Base-by-base conservation (phyloP, 768 basidiomycete species). In the Psilocybe azurescens region DNA sequence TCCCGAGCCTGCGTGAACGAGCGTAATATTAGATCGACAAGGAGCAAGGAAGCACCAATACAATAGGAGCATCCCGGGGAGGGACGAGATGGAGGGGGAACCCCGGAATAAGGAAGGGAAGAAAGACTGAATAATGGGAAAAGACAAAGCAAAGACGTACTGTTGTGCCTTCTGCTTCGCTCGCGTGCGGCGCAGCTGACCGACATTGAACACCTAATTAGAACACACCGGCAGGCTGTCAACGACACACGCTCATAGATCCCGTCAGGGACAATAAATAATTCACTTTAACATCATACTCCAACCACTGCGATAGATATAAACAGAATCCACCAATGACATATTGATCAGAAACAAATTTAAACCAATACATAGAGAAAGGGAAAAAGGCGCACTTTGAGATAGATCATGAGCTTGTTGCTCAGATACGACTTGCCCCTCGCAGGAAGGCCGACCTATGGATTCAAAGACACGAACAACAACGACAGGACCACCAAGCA, bases 371-470 rank as follows among this genome's bases (percentile, higher is more conserved):
- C 16, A 10, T 20, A 28, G 3, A 11, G 14, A 33, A 3, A 56
- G 33, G 7, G 44, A 62, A 30, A 24, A 46, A 29, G 39, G 24
- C 84, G 65, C 65, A 94, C 97, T 76, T 93, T 92, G 46, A 99
- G 83, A 74, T 99, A 99, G 62, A 96, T 87, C 90, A 89, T 95
- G 63, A 99, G 86, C 78, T 97, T 99, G 77, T 99, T 99, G 74
- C 93, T 95, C 62, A 99, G 86, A 75, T 98, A 99, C 2, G 96
- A 98, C 78, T 99, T 99, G 16, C 97, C 97, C 60, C 97, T 84
- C 2, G 97, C 97, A n/a, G 97, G 97, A 48, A 99, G 77, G 30
- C 97, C 97, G 62, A 99, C 95, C 94, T 96, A 66, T 44, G 20
- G 28, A 29, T 10, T 39, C 46, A 58, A n/a, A 47, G 18, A 51